phyloP scores from a whole-genome alignment of 2,329 filamentous ascomycete genomes.

The Paracorniculantispora psalliotae region DNA sequence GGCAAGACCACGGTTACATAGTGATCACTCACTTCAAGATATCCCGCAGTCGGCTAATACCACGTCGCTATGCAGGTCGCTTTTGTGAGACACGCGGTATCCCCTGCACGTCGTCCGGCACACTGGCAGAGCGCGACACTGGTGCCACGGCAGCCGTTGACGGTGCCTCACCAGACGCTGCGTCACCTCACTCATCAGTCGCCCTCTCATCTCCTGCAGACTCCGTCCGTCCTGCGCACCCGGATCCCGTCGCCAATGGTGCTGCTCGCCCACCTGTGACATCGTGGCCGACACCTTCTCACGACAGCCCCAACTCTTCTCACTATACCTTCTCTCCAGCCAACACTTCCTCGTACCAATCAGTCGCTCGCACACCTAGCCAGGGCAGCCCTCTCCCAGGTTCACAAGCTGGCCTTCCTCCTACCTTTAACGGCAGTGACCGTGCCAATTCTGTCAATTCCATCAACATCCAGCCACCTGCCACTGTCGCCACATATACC shows the following conservation, averaged over 20 bases:
- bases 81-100: slow-evolving; percentile 14
- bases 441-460: not conserved
- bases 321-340: slow-evolving; percentile 3
- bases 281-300: slow-evolving; percentile 4
- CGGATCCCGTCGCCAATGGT: not conserved
- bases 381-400: not conserved
- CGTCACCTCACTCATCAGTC: slow-evolving; percentile 4
- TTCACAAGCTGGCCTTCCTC: not conserved
- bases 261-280: slow-evolving; percentile 1
- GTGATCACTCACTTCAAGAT: not conserved
- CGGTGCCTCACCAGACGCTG: slow-evolving; percentile 5
- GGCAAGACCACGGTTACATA: not conserved
- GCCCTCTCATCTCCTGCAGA: slow-evolving; percentile 11
- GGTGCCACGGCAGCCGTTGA: not conserved
- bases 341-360: not conserved
- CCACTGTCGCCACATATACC: slow-evolving; percentile 11
- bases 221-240: not conserved
- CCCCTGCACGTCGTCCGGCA: slow-evolving; percentile 13
- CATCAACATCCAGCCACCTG: not conserved
- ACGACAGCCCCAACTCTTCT: slow-evolving; percentile 10
- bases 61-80: slow-evolving; percentile 2
- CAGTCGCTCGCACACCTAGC: not conserved
- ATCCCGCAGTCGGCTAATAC: not conserved
- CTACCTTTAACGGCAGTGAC: not conserved
- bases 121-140: slow-evolving; percentile 3